Percentiles rank a stretch among this genome's conserved stretches.
Evolutionary conservation across 2,329 filamentous ascomycete species (phyloP).

Genomic region (Knufia petricola): DNA sequence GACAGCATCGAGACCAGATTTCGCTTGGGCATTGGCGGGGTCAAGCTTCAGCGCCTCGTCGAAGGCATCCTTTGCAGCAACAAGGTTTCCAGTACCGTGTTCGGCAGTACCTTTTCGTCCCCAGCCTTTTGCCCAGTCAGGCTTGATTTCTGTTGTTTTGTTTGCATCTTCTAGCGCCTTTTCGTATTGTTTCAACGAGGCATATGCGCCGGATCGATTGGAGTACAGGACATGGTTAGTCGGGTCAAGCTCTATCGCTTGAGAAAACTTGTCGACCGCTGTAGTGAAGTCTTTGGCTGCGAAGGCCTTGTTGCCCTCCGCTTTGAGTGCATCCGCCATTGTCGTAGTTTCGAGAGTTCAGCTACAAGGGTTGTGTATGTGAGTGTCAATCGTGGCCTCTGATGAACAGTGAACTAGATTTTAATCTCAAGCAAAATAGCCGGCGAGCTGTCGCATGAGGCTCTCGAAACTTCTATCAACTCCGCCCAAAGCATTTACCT

Average conservation of each 20-base stretch:
- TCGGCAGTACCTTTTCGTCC: conserved; percentile 83
- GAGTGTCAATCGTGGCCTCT: too few relatives aligned
- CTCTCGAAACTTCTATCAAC: too few relatives aligned
- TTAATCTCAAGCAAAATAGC: too few relatives aligned
- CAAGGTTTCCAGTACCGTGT: conserved; percentile 76
- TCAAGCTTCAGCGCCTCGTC: conserved; percentile 91
- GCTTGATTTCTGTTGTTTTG: conserved; percentile 89
- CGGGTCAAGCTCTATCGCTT: conserved; percentile 82
- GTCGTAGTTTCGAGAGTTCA: too few relatives aligned
- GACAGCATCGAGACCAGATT: conserved; percentile 75
- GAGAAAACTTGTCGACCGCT: conserved; percentile 88
- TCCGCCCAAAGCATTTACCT: too few relatives aligned
- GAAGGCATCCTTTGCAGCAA: conserved; percentile 80
- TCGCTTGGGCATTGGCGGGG: conserved; percentile 81
- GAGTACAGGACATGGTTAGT: conserved; percentile 95
- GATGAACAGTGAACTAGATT: too few relatives aligned
- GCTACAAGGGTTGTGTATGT: too few relatives aligned
- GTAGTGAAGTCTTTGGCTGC: conserved; percentile 93
- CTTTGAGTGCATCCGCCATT: conserved; percentile 79
- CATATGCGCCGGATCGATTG: conserved; percentile 80
- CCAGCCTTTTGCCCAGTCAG: conserved; percentile 97
- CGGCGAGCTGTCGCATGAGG: too few relatives aligned
- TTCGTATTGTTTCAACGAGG: conserved; percentile 81
- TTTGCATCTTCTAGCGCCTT: conserved; percentile 79
- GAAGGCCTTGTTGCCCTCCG: conserved; percentile 97